A percentile compares a stretch with the other conserved stretches of the same genome.
Evolutionary conservation across 305 asterid species (phyloP).

Genomic region (Fraxinus ornus): DNA sequence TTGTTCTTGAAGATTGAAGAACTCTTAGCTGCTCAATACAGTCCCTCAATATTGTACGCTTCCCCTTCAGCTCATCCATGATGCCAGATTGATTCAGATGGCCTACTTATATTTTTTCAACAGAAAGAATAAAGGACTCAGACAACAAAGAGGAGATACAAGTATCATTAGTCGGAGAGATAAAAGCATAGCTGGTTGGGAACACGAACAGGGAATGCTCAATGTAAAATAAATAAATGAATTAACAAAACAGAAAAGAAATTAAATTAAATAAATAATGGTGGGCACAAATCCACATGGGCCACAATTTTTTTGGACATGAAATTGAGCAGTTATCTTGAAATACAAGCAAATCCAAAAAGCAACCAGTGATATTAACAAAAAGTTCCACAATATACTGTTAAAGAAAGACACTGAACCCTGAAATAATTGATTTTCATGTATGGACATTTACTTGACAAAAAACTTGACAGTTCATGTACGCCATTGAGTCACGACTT

Average conservation of each 20-base stretch:
- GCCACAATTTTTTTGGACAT: background rate
- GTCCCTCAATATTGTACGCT: constrained; percentile 58
- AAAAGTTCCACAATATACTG: background rate
- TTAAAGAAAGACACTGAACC: background rate
- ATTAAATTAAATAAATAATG: background rate
- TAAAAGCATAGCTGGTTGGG: background rate
- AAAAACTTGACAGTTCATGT: background rate
- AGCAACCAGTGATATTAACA: background rate
- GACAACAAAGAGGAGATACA: background rate
- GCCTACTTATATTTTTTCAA: constrained; percentile 25
- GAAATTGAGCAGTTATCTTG: background rate
- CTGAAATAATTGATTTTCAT: background rate
- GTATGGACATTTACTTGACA: background rate
- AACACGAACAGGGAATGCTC: background rate
- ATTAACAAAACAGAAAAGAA: background rate
- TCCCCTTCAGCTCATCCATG: constrained; percentile 71
- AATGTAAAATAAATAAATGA: background rate
- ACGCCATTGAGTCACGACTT: background rate
- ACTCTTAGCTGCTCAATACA: constrained; percentile 60
- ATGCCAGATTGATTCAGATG: constrained; percentile 37
- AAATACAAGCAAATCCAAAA: background rate
- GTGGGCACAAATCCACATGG: background rate
- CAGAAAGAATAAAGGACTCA: background rate
- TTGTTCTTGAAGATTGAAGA: constrained; percentile 67
- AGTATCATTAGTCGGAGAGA: background rate